These are phyloP conservation scores for Hysterium pulicare DNA, from an alignment of 2,329 filamentous ascomycete species.

Conservation along the genomic window DNA sequence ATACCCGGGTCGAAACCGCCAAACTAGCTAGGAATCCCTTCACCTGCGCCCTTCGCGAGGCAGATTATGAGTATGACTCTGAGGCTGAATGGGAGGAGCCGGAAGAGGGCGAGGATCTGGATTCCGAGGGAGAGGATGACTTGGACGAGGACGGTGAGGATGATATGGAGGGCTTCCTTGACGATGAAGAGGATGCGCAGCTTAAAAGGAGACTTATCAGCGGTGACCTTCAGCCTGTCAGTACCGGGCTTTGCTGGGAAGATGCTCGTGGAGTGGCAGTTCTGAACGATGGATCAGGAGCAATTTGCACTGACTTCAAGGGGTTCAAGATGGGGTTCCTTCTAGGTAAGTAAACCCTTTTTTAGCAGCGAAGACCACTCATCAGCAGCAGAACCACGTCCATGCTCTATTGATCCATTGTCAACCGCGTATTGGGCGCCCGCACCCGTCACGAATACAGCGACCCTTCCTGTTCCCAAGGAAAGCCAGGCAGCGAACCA, in stretches of 20 bases:
- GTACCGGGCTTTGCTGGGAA: slow-evolving; percentile 83
- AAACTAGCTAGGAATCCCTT: slow-evolving; percentile 54
- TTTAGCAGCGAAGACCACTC: slow-evolving; percentile 6
- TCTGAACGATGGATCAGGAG: slow-evolving; percentile 44
- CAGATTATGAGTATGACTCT: slow-evolving; percentile 81
- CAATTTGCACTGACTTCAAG: slow-evolving; percentile 50
- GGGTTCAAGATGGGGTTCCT: slow-evolving; percentile 73
- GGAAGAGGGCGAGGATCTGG: slow-evolving; percentile 65
- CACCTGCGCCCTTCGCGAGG: slow-evolving; percentile 55
- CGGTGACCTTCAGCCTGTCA: slow-evolving; percentile 71
- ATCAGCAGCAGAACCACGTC: slow-evolving; percentile 37
- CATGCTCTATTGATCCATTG: slow-evolving; percentile 76
- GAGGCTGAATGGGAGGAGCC: slow-evolving; percentile 82
- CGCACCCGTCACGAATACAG: slow-evolving; percentile 17
- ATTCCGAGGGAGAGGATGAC: slow-evolving; percentile 63
- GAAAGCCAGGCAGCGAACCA: slow-evolving; percentile 11
- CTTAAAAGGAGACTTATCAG: slow-evolving; percentile 57
- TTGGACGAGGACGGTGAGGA: slow-evolving; percentile 73
- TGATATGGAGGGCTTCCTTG: slow-evolving; percentile 86
- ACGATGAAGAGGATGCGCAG: slow-evolving; percentile 68
- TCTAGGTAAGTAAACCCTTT: slow-evolving; percentile 52
- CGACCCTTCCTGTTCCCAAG: slow-evolving; percentile 8
- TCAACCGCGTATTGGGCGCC: slow-evolving; percentile 73
- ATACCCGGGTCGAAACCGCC: slow-evolving; percentile 43
- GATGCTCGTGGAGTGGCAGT: slow-evolving; percentile 44